A percentile compares a stretch with the other conserved stretches of the same genome.
phyloP scores from a whole-genome alignment of 306 rosid species.

The Dryas octopetala region DNA sequence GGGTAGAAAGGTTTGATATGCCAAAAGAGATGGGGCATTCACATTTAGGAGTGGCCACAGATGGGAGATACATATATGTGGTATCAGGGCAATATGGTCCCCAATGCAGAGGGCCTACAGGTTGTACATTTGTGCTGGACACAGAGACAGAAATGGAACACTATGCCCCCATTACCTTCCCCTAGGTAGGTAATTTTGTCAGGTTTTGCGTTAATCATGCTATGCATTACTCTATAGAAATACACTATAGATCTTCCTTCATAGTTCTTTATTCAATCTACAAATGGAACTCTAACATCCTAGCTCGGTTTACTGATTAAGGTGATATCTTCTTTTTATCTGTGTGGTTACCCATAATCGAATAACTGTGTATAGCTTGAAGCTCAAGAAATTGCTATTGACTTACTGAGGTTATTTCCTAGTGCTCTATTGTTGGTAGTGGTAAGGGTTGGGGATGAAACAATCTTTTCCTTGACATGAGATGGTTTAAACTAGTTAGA shows the following conservation, averaged over 20 bases:
- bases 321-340: not conserved
- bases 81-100: constrained; percentile 85
- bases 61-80: constrained; percentile 81
- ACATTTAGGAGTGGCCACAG: constrained; percentile 82
- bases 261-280: not conserved
- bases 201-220: constrained; percentile 1
- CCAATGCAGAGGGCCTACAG: constrained; percentile 75
- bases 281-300: not conserved
- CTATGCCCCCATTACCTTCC: constrained; percentile 66
- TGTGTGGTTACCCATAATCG: not conserved
- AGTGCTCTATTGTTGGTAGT: not conserved
- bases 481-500: not conserved
- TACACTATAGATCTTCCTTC: constrained; percentile 13
- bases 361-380: not conserved
- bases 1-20: constrained; percentile 61
- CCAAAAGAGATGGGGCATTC: constrained; percentile 91
- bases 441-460: not conserved
- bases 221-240: constrained; percentile 1
- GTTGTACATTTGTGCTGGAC: constrained; percentile 61
- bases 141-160: constrained; percentile 64
- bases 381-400: not conserved
- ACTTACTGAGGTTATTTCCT: not conserved
- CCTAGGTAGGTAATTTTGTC: constrained; percentile 55
- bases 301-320: not conserved
- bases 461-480: not conserved